Evolutionary conservation across 495 filamentous ascomycete species (phyloP), one percentile per base, ranked within the genome.

Genomic region (Lepraria neglecta): DNA sequence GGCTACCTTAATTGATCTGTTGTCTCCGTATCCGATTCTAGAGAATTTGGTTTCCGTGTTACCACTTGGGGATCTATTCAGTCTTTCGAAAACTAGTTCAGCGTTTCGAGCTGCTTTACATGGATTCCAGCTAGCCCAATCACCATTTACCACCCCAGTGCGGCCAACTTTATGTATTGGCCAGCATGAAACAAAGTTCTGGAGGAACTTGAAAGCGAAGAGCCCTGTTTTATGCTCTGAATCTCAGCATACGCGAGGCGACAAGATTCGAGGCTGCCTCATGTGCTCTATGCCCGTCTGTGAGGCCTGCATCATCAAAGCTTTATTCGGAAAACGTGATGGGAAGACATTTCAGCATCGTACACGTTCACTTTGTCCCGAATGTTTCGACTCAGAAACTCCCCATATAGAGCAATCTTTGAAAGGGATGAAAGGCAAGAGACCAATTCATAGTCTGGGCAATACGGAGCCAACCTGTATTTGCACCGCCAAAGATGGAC

Each of bases 261-360:
- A 40, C 21, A 65, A 56, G 12, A 47, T 62, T 24, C 48, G 59
- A 27, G 50, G 64, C 45, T 71, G 69, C 43, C 65, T 64, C 11
- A 58, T 65, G 48, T 71, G 69, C 50, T 68, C 66, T n/a, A 64
- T 66, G 48, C 69, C 69, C 21, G 53, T 70, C 21, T 71, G 69
- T 53, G 69, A 71, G 42, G 66, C 61, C 38, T 71, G 69, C 38
- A 59, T 71, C 15, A 67, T 71, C 48, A 65, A 64, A 53, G 66
- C 48, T 21, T 67, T 65, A 10, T 69, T 69, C 48, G 62, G 44
- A 12, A 68, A 65, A 45, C 55, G 54, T 42, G 46, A 67, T 44
- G 66, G 65, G 15, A 64, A 62, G 4, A 69, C 67, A 24, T 68
- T 68, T 35, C 47, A 42, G 35, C 65, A 60, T 53, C 67, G 68